Conservation (phyloP, 352 stramenopile genomes). For the Globisporangium uncinulatum region DNA sequence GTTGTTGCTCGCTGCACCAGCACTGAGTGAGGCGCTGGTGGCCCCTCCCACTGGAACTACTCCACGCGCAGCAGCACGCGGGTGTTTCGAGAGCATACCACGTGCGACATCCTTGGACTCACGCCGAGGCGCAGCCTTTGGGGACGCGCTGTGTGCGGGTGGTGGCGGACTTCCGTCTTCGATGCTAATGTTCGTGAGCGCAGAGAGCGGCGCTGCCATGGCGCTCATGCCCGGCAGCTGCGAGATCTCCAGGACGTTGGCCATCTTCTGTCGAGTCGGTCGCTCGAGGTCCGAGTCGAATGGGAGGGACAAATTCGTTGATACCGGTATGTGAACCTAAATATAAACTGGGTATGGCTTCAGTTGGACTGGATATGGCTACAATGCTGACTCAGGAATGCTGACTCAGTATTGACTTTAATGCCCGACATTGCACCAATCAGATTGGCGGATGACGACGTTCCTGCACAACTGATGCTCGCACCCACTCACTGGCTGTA, state of each 20-base stretch:
- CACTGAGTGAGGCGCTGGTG: not conserved
- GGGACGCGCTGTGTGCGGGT: not conserved
- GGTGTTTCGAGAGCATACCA: slow-evolving; percentile 12
- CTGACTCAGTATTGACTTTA: too few relatives aligned
- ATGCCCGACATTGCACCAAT: too few relatives aligned
- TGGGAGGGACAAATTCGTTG: too few relatives aligned
- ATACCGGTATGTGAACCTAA: too few relatives aligned
- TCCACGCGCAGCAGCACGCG: slow-evolving; percentile 6
- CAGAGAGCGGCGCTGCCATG: slow-evolving; percentile 9
- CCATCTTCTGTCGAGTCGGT: not conserved
- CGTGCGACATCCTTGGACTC: slow-evolving; percentile 10
- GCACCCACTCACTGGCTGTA: too few relatives aligned
- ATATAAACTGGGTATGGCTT: too few relatives aligned
- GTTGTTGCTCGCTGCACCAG: not conserved
- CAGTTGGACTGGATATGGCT: too few relatives aligned
- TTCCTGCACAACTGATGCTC: too few relatives aligned
- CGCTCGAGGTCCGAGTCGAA: not conserved
- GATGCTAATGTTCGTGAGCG: not conserved
- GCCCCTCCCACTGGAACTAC: not conserved
- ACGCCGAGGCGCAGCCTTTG: not conserved
- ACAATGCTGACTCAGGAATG: too few relatives aligned
- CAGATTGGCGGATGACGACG: too few relatives aligned
- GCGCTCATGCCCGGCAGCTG: slow-evolving; percentile 5
- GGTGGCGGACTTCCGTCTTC: too few relatives aligned
- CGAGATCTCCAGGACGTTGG: slow-evolving; percentile 3